These are phyloP conservation scores for Clonostachys solani DNA, from an alignment of 2,329 filamentous ascomycete genomes.

Conservation along the genomic window DNA sequence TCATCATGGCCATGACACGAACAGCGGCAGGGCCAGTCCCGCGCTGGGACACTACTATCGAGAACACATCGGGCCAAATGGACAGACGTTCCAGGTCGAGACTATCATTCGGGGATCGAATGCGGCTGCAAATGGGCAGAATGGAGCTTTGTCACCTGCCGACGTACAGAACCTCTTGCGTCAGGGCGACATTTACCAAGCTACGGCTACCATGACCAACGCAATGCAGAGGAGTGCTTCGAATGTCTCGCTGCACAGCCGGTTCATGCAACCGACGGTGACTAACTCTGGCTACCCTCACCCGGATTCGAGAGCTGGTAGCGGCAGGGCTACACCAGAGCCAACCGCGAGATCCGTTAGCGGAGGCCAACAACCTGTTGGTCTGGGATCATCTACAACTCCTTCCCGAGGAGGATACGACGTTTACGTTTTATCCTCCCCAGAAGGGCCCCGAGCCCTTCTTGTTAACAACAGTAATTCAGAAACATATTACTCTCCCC, in stretches of 20 bases:
- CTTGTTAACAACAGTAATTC: conserved; percentile 45
- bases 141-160: conserved; percentile 22
- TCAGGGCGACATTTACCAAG: conserved; percentile 37
- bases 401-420: conserved; percentile 30
- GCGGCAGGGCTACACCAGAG: conserved; percentile 44
- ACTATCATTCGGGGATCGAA: conserved; percentile 16
- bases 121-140: neutral
- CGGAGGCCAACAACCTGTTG: conserved; percentile 13
- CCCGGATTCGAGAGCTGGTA: conserved; percentile 30
- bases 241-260: conserved; percentile 33
- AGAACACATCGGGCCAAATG: conserved; percentile 23
- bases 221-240: conserved; percentile 46
- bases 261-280: conserved; percentile 28
- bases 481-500: conserved; percentile 48
- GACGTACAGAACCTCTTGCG: conserved; percentile 43
- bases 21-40: conserved; percentile 19
- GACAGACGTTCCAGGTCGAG: conserved; percentile 27
- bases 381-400: too few relatives aligned
- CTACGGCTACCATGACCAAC: conserved; percentile 33
- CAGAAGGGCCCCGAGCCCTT: conserved; percentile 53
- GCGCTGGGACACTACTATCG: conserved; percentile 23
- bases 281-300: conserved; percentile 32
- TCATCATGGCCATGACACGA: neutral
- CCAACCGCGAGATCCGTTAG: conserved; percentile 22
- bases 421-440: conserved; percentile 58